Evolutionary conservation across 305 asterid species (phyloP).

Genomic region (Caryopteris hybrid): DNA sequence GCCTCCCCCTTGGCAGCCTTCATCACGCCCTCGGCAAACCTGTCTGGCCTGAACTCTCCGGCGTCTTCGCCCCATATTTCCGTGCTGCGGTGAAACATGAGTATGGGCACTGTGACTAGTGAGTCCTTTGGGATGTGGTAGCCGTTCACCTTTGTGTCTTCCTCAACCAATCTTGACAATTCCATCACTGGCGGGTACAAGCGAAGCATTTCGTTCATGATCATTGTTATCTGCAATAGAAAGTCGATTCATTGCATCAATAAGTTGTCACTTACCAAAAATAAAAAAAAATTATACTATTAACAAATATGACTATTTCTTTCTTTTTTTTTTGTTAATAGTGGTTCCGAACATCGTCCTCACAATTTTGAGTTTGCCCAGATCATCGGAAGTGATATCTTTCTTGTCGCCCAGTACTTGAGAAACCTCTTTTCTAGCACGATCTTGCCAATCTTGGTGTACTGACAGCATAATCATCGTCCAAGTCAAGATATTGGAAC

Average conservation of each 20-base stretch:
- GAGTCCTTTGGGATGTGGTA: slow-evolving; percentile 17
- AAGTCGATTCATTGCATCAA: too few species aligned
- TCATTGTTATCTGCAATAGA: slow-evolving; percentile 7
- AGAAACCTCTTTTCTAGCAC: slow-evolving; percentile 22
- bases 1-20: slow-evolving; percentile 25
- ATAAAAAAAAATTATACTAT: too few species aligned
- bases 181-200: slow-evolving; percentile 25
- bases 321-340: too few species aligned
- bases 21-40: slow-evolving; percentile 24
- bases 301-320: too few species aligned
- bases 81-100: slow-evolving; percentile 13
- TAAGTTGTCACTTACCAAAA: too few species aligned
- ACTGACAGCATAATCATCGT: slow-evolving; percentile 15
- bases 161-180: slow-evolving; percentile 21
- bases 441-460: slow-evolving; percentile 27
- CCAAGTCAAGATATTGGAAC: slow-evolving; percentile 23
- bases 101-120: slow-evolving; percentile 15
- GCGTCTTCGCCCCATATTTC: slow-evolving; percentile 24
- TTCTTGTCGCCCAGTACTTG: slow-evolving; percentile 21
- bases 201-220: slow-evolving; percentile 22
- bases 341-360: background rate
- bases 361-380: slow-evolving; percentile 17
- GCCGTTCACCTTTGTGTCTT: background rate
- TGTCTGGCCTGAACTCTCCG: slow-evolving; percentile 20
- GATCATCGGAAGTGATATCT: slow-evolving; percentile 8